These are phyloP conservation scores for Pseudoscleropodium purum DNA, from an alignment of 225 moss, liverwort and hornwort genomes.

Conservation along the genomic window DNA sequence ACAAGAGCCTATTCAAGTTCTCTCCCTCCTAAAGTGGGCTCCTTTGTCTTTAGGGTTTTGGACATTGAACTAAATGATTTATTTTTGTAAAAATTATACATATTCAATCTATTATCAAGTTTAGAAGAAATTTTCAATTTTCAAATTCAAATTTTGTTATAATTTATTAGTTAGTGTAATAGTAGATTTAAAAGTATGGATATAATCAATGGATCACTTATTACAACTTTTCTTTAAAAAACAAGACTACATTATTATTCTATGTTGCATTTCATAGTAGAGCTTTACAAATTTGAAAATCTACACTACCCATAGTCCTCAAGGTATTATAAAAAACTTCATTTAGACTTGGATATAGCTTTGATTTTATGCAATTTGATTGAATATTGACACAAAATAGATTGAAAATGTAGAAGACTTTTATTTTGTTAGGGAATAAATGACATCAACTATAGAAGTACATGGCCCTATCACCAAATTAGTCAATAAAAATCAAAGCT, in stretches of 20 bases:
- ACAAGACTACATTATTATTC: fast-evolving
- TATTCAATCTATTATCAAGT: not conserved
- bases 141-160: not conserved
- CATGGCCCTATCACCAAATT: fast-evolving
- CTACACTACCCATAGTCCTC: fast-evolving
- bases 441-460: not conserved
- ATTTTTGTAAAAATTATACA: too few relatives aligned
- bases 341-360: not conserved
- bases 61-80: too few relatives aligned
- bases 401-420: not conserved
- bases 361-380: not conserved
- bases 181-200: not conserved
- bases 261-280: too few relatives aligned
- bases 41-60: not conserved
- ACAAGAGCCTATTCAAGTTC: fast-evolving
- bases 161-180: not conserved
- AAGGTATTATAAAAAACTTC: not conserved
- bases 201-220: too few relatives aligned
- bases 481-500: not conserved
- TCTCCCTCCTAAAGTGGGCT: fast-evolving
- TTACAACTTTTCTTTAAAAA: not conserved
- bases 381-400: too few relatives aligned
- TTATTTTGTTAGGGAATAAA: not conserved
- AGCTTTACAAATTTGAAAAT: not conserved
- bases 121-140: not conserved